phyloP scores from a whole-genome alignment of 2,329 filamentous ascomycete genomes.

The Aspergillus sp. region DNA sequence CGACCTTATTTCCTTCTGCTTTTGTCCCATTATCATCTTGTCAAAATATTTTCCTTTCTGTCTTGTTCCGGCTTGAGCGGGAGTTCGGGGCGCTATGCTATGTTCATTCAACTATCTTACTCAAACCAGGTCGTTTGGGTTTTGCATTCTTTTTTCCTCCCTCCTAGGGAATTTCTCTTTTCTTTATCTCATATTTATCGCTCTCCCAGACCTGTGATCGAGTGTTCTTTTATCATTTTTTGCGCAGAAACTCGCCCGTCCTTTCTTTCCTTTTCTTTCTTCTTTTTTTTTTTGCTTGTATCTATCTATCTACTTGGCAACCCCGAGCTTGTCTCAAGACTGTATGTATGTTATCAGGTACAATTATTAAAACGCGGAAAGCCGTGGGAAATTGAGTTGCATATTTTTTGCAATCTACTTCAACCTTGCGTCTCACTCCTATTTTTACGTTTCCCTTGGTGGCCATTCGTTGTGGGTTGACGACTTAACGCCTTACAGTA shows the following conservation, averaged over 20 bases:
- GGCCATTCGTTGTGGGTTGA: too few species aligned
- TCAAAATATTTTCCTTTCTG: slow-evolving; percentile 22
- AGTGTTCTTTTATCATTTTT: background rate
- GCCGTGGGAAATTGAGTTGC: background rate
- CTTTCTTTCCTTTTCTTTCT: background rate
- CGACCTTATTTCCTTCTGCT: slow-evolving; percentile 22
- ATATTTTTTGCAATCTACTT: background rate
- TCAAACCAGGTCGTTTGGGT: slow-evolving; percentile 4
- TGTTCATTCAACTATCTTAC: background rate
- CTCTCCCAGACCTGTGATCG: background rate
- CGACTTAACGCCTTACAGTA: too few species aligned
- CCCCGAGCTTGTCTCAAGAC: slow-evolving; percentile 2
- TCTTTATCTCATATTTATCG: background rate
- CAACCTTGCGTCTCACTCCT: background rate
- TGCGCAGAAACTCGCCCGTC: background rate
- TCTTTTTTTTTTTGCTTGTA: slow-evolving; percentile 5
- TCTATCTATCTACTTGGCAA: slow-evolving; percentile 7
- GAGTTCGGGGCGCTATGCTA: slow-evolving; percentile 19
- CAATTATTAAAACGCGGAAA: background rate
- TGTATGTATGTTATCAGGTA: slow-evolving; percentile 14
- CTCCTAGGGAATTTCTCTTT: background rate
- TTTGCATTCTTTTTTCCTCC: slow-evolving; percentile 2
- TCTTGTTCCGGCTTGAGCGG: slow-evolving; percentile 18
- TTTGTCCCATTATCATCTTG: slow-evolving; percentile 22
- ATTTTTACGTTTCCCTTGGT: background rate